phyloP scores from a whole-genome alignment of 768 basidiomycete species.

The Suillus subluteus region DNA sequence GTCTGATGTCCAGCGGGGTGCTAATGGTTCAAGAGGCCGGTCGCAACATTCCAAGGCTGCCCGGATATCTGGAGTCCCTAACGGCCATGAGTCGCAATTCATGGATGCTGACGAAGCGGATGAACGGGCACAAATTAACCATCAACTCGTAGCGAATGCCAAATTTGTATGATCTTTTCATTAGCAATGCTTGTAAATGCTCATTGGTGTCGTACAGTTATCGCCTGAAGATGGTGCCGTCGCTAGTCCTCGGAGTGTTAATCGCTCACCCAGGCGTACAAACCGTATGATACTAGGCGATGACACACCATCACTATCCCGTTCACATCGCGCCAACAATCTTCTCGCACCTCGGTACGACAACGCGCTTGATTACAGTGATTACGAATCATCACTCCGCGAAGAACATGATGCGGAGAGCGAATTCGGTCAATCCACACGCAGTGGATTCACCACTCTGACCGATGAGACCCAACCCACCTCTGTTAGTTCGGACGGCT shows the following conservation, averaged over 20 bases:
- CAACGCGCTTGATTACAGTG: conserved; percentile 45
- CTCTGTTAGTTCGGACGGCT: conserved; percentile 53
- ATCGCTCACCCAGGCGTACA: conserved; percentile 66
- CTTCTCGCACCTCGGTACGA: conserved; percentile 48
- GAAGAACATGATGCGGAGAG: conserved; percentile 58
- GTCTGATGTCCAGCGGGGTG: conserved; percentile 44
- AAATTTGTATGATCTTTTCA: conserved; percentile 55
- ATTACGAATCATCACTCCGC: conserved; percentile 48
- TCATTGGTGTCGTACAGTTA: conserved; percentile 48
- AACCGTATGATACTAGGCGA: conserved; percentile 38
- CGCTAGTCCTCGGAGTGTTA: conserved; percentile 68
- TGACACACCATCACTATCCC: conserved; percentile 43
- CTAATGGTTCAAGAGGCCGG: conserved; percentile 35
- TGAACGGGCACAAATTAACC: conserved; percentile 86
- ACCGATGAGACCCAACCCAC: conserved; percentile 62
- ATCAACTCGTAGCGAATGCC: conserved; percentile 76
- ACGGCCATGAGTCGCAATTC: conserved; percentile 75
- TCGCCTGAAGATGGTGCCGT: conserved; percentile 60
- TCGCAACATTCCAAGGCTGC: conserved; percentile 35
- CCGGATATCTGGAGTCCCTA: conserved; percentile 45
- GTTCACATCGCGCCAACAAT: conserved; percentile 45
- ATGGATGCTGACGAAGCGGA: conserved; percentile 88
- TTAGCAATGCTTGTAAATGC: conserved; percentile 7
- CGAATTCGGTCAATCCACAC: conserved; percentile 56
- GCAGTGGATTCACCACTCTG: conserved; percentile 27